Conservation (phyloP, 164 flowering plant species). For the Macadamia tetraphylla region DNA sequence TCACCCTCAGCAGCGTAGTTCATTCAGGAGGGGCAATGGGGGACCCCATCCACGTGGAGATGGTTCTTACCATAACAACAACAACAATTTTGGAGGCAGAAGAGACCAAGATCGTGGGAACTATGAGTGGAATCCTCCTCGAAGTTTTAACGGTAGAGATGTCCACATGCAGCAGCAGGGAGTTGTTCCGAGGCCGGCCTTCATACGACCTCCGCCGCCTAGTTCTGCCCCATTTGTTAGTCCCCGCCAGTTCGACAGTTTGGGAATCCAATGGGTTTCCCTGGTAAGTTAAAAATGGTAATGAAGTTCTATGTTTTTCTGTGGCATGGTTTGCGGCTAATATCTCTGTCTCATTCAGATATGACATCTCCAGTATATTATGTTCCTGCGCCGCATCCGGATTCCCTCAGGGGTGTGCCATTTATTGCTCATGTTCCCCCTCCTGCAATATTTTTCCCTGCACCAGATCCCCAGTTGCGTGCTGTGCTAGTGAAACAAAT, state of each 20-base stretch:
- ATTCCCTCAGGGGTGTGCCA: slow-evolving; percentile 36
- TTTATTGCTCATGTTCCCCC: slow-evolving; percentile 28
- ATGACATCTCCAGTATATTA: slow-evolving; percentile 33
- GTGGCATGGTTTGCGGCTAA: not conserved
- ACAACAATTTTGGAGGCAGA: slow-evolving; percentile 41
- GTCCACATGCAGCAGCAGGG: slow-evolving; percentile 38
- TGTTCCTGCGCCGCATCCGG: slow-evolving; percentile 33
- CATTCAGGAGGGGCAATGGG: slow-evolving; percentile 44
- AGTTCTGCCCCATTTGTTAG: slow-evolving; percentile 27
- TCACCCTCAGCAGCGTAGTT: slow-evolving; percentile 40
- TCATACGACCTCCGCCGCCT: slow-evolving; percentile 23
- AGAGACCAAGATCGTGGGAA: slow-evolving; percentile 64
- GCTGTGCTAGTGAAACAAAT: slow-evolving; percentile 53
- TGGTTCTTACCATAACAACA: slow-evolving; percentile 32
- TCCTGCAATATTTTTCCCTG: slow-evolving; percentile 30
- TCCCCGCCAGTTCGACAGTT: slow-evolving; percentile 34
- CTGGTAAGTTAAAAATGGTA: slow-evolving; percentile 32
- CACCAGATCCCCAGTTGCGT: slow-evolving; percentile 45
- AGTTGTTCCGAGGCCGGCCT: slow-evolving; percentile 30
- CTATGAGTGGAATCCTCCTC: slow-evolving; percentile 42
- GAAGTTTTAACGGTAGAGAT: slow-evolving; percentile 44
- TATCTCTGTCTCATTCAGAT: slow-evolving; percentile 18
- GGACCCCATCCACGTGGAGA: slow-evolving; percentile 51
- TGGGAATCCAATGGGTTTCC: slow-evolving; percentile 30
- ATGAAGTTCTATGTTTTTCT: not conserved